A percentile compares a stretch with the other conserved stretches of the same genome.
Evolutionary conservation across 2,329 filamentous ascomycete genomes (phyloP).

Genomic region (Pleochaeta shiraiana): DNA sequence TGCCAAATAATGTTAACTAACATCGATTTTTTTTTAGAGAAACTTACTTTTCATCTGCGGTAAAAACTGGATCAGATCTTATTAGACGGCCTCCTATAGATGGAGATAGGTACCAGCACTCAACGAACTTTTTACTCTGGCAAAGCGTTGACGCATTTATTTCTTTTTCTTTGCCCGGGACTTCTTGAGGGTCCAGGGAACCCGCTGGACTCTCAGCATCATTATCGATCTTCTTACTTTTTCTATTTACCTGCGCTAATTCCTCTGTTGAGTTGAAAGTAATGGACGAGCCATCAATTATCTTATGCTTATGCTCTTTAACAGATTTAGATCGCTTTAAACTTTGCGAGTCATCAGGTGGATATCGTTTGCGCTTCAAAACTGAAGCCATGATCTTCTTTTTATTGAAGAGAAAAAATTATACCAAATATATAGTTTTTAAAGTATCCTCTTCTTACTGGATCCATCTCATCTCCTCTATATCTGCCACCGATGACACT

Average conservation of each 20-base stretch:
- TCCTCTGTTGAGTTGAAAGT: constrained; percentile 12
- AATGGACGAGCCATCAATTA: constrained; percentile 7
- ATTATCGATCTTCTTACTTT: constrained; percentile 8
- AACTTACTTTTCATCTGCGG: constrained; percentile 33
- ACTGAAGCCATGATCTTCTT: constrained; percentile 18
- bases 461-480: too few relatives aligned
- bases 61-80: constrained; percentile 40
- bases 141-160: background rate
- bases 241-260: constrained; percentile 11
- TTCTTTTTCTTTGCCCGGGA: background rate
- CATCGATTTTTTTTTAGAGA: constrained; percentile 6
- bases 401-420: too few relatives aligned
- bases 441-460: too few relatives aligned
- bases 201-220: constrained; percentile 1
- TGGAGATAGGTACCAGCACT: constrained; percentile 35
- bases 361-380: constrained; percentile 20
- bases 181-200: background rate
- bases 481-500: too few relatives aligned
- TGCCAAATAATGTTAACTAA: constrained; percentile 9
- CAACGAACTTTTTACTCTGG: constrained; percentile 4
- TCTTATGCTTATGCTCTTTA: constrained; percentile 7
- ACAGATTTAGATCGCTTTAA: constrained; percentile 16
- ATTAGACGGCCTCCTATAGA: constrained; percentile 44
- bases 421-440: too few relatives aligned
- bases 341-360: constrained; percentile 14